Base-by-base conservation (phyloP, 2,329 filamentous ascomycete genomes). In the Penicillium sp. region DNA sequence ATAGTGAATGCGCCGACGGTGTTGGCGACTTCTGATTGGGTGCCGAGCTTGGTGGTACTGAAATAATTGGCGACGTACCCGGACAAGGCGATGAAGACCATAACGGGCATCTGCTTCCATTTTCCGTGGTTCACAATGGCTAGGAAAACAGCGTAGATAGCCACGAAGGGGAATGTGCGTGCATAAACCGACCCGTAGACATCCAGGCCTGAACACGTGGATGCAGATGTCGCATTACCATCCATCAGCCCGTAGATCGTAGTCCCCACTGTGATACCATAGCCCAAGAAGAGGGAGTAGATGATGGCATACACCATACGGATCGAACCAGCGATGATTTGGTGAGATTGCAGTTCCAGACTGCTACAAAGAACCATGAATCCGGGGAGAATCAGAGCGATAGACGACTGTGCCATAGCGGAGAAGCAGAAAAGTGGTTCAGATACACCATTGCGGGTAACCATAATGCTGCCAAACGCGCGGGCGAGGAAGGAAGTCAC, bases 121-220 rank as follows among this genome's bases (percentile, higher is more conserved):
- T 92, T 92, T 55, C 89, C 89, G 63, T 94, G 90, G 73, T 93
- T 92, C 72, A 93, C 87, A 65, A 92, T 81, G 59, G 88, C 88
- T 49, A 93, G 82, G 69, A 87, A 91, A 48, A 92, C 70, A 19
- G 90, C 87, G 70, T 94, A 95, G 7, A 83, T 75, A 0, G 89
- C 84, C 0, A 93, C 91, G 67, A 92, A 92, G 38, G 87, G 77
- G 75, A 92, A 92, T 60, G 82, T 83, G 62, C 81, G 84, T 16
- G 70, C 60, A 40, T 75, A 75, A 44, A 72, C 68, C 7, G 65
- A 67, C 11, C 65, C 65, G 55, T 82, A 78, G 9, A 80, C 76
- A 11, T 76, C 75, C 49, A 88, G 79, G 1, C 81, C 78, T 27
- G 80, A 73, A 55, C 85, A 84, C 29, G 73, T 75, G 33, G 79